Evolutionary conservation across 352 stramenopile genomes (phyloP).

Genomic region (Peronosclerospora sorghi): DNA sequence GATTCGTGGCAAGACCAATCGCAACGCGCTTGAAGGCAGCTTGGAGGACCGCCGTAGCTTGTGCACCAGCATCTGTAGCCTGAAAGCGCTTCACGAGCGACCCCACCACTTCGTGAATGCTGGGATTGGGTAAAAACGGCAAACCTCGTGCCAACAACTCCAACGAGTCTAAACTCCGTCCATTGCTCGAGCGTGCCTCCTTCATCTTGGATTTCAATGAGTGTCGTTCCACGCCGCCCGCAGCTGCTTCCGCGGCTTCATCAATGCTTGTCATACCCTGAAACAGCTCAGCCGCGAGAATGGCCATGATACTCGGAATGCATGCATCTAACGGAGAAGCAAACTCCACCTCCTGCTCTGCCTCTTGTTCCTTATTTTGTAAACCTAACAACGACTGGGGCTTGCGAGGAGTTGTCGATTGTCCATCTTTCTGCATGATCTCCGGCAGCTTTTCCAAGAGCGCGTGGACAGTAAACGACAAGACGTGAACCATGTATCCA

Average conservation of each 20-base stretch:
- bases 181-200: slow-evolving; percentile 61
- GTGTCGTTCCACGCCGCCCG: slow-evolving; percentile 26
- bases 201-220: slow-evolving; percentile 84
- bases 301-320: slow-evolving; percentile 70
- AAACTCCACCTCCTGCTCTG: slow-evolving; percentile 20
- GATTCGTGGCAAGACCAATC: slow-evolving; percentile 72
- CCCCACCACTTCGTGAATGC: slow-evolving; percentile 65
- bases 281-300: slow-evolving; percentile 77
- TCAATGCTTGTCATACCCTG: slow-evolving; percentile 32
- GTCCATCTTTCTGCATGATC: slow-evolving; percentile 34
- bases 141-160: slow-evolving; percentile 73
- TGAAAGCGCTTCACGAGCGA: slow-evolving; percentile 72
- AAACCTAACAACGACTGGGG: slow-evolving; percentile 12
- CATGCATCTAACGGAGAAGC: slow-evolving; percentile 65
- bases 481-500: slow-evolving; percentile 78
- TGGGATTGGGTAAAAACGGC: slow-evolving; percentile 77
- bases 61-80: slow-evolving; percentile 31
- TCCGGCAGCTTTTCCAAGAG: slow-evolving; percentile 71
- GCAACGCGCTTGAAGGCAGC: slow-evolving; percentile 74
- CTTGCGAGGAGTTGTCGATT: slow-evolving; percentile 17
- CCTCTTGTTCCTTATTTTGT: slow-evolving; percentile 17
- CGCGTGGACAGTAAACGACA: slow-evolving; percentile 79
- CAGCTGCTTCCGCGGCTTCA: slow-evolving; percentile 23
- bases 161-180: slow-evolving; percentile 59
- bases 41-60: slow-evolving; percentile 47